Evolutionary conservation across 2,329 filamentous ascomycete species (phyloP), one percentile per base, ranked within the genome.

Genomic region (Ceratocystis smalleyi): DNA sequence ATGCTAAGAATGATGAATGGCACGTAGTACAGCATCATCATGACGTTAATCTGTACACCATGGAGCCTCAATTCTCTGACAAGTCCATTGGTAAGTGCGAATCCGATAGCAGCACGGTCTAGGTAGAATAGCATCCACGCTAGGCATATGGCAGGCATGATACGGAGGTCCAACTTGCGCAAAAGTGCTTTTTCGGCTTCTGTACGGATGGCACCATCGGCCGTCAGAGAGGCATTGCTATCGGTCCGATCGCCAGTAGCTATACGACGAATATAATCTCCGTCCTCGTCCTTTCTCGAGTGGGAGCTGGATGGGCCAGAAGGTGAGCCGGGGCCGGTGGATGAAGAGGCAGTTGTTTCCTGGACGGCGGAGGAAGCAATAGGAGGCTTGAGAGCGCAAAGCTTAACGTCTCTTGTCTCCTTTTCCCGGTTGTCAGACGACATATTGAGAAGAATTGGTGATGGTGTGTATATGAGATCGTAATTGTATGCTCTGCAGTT

Each of bases 21-120:
- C 0, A 70, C 61, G 61, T 68, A 70, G 59, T 70, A 70, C 45
- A 70, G 57, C 1, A 69, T 67, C 22, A 70, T 65, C 12, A 69
- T 67, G 12, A 65, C 67, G 40, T 70, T 81, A 71, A 87, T 88
- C 70, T 88, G 82, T 64, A 77, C 74, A 65, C 84, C 81, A 4
- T 74, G 80, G 68, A 89, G 82, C 55, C 74, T 70, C 1, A 86
- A 71, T 69, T 84, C 81, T 0, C 74, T 68, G 68, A 86, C 81
- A 15, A 89, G 76, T 0, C 82, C 81, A 62, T 85, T 77, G 7
- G 88, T 70, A 60, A 67, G 65, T 10, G 67, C 68, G 61, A 68
- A 67, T 2, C 67, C 67, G 55, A 69, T 68, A 30, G 69, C 69
- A 5, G 68, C 67, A 73, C 79, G 79, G 64, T 40, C 6, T 22